Base-by-base conservation (phyloP, 2,329 filamentous ascomycete genomes). In the Neonectria coccinea region DNA sequence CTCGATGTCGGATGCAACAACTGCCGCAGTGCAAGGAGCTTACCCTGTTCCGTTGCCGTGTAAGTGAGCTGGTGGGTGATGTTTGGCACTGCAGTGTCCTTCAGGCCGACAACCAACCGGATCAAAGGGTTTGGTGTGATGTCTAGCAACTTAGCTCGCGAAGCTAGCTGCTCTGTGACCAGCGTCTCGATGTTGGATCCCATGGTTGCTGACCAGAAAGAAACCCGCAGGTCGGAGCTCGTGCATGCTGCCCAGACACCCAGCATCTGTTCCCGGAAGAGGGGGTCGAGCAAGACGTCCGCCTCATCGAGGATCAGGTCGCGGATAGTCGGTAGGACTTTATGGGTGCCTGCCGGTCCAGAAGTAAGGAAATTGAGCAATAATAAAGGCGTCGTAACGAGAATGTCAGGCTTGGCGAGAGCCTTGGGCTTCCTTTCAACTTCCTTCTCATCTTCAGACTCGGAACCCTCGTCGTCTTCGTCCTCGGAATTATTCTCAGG, bases 201-300 rank as follows among this genome's bases (percentile, higher is more conserved):
- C 90, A 99, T 97, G 0, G 96, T 99, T 14, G 96, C 96, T 14
- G 96, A 98, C 94, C 95, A 99, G 65, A 97, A 89, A 10, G 92
- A 93, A 4, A 93, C 85, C 25, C 89, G 87, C 9, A 98, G 83
- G n/a, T 85, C 80, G 3, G 88, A 83, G 70, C 90, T 89, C 2
- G 84, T 89, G 77, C 95, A 95, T 3, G 92, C 88, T 45, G 88
- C 87, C 94, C 94, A 97, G 67, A 98, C 90, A 4, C 87, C 86
- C 41, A 97, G 83, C 0, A 94, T 97, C 78, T 97, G 94, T 22
- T 96, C 91, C 62, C 92, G 88, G 82, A 99, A 99, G 5, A 97
- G 84, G 16, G 92, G 90, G 73, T 98, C 94, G 11, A 99, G 87
- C 6, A 99, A 89, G 14, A 98, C 94, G 78, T 99, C 96, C 1